Conservation (phyloP, 257 asterid species). For the Euphrasia confusa region DNA sequence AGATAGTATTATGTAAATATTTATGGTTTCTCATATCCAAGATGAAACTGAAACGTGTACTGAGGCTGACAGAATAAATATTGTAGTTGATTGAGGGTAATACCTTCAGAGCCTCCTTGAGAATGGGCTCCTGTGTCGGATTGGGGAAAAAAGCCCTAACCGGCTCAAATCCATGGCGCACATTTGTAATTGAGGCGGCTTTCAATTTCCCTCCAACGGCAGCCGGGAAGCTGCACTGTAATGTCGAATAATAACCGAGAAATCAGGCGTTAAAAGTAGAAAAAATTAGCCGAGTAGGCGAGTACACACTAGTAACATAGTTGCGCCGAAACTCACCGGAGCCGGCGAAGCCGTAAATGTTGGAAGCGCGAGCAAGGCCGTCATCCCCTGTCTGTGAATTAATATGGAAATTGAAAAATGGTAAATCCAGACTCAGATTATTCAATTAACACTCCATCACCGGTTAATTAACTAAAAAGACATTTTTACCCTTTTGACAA, state of each 20-base stretch:
- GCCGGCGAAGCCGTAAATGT: not conserved
- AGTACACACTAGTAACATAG: not conserved
- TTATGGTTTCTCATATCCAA: not conserved
- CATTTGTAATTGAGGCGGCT: not conserved
- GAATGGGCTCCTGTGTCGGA: conserved; percentile 42
- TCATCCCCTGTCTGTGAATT: not conserved
- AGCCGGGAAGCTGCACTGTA: not conserved
- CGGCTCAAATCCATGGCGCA: conserved; percentile 15
- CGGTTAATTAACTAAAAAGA: too few species aligned
- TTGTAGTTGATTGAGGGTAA: not conserved
- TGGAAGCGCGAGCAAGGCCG: not conserved
- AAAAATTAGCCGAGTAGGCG: not conserved
- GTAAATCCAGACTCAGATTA: not conserved
- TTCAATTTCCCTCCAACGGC: not conserved
- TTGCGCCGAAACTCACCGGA: not conserved
- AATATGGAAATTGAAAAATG: not conserved
- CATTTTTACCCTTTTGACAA: too few species aligned
- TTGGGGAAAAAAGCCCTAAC: conserved; percentile 48
- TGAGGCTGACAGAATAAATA: too few species aligned
- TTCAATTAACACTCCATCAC: too few species aligned
- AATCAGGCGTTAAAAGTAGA: not conserved
- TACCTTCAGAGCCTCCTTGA: conserved; percentile 62
- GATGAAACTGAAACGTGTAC: not conserved
- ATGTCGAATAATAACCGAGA: not conserved
- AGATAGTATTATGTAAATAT: too few species aligned